Evolutionary conservation across 225 moss, liverwort and hornwort species (phyloP), one percentile per base, ranked within the genome.

Genomic region (Pseudisothecium myosuroides): DNA sequence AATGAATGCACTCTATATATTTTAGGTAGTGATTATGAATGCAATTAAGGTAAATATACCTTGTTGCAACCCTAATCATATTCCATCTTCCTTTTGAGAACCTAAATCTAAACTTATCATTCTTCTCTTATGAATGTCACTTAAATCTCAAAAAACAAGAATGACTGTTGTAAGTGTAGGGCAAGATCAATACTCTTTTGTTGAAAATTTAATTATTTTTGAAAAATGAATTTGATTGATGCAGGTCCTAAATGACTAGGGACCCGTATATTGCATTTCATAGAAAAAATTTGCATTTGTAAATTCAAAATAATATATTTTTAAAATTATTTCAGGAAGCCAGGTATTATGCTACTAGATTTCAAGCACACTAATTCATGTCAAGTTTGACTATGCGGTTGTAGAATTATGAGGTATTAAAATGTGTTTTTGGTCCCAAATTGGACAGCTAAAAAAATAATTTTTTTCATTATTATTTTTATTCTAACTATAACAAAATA

Each of bases 371-470:
- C 39, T 39, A 69, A 69, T 14, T 24, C 2, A 14, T 69, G 14
- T 4, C 24, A 14, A 26, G 8, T 69, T 69, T 39, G 41, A 24
- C 69, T 24, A 14, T 0, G 8, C 0, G 0, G 0, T 16, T 72
- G 16, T 41, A 27, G 41, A 72, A 27, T 43, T 72, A 41, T 27
- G 16, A 41, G 4, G 3, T n/a, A n/a, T n/a, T 24, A 14, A 14
- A 6, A 14, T 39, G 8, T 69, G 8, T 23, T 13, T 39, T 39
- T 4, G 7, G 4, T 13, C 24, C n/a, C 23, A 69, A 39, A 39
- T 14, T 0, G 1, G 1, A 5, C 1, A 67, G 0, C 11, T n/a
- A 22, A 3, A 61, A 61, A 7, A 28, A 61, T 61, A 61, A 7
- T 61, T 59, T 61, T 61, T 61, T 61, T 24, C 59, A 59, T 61